Conservation (phyloP, 805 yeast species). For the Starmera pachycereana region DNA sequence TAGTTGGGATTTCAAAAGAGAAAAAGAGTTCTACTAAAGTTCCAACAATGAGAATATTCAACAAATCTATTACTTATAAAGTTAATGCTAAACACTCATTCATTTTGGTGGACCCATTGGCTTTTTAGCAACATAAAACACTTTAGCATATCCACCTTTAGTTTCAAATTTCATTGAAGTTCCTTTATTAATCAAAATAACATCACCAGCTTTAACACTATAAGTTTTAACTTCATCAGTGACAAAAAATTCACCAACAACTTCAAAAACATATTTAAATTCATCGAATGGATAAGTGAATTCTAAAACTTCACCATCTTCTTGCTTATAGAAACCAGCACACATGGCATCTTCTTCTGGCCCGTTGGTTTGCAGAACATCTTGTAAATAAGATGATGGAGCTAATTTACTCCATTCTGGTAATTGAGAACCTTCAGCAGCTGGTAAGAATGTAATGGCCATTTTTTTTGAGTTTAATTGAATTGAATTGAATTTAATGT, state of each 20-base stretch:
- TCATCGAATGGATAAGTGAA: background rate
- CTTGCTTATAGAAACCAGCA: background rate
- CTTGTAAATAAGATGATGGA: no score
- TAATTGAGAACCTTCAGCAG: no score
- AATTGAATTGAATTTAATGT: no score
- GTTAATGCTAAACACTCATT: no score
- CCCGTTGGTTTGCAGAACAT: no score
- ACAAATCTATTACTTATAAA: no score
- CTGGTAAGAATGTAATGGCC: no score
- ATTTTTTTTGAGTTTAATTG: no score
- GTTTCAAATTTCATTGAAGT: background rate
- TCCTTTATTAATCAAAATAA: background rate
- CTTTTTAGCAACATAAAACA: background rate
- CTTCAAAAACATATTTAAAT: background rate
- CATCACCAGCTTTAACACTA: background rate
- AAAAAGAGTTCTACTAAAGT: no score
- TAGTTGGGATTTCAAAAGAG: no score
- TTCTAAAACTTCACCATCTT: background rate
- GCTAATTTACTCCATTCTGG: no score
- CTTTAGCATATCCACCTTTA: background rate
- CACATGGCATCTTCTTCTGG: conserved; percentile 5
- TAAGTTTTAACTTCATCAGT: background rate
- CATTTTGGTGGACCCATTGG: background rate
- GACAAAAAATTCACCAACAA: background rate
- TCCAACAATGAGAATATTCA: no score